A percentile compares a stretch with the other conserved stretches of the same genome.
Conservation (phyloP, 2,329 filamentous ascomycete genomes). For the Penicillium italicum region DNA sequence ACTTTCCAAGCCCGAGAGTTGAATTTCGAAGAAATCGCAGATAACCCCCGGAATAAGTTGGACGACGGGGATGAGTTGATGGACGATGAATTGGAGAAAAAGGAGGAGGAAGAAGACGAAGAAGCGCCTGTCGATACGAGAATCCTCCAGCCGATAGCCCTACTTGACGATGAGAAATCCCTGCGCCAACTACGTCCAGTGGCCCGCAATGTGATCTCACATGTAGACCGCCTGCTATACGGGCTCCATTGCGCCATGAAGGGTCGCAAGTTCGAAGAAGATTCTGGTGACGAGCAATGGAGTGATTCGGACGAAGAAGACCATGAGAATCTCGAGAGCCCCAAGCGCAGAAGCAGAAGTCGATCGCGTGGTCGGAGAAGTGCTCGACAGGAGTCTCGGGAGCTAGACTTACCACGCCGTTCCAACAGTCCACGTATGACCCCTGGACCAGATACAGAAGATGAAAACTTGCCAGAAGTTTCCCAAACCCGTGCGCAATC, state of each 20-base stretch:
- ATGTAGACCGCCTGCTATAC: conserved; percentile 66
- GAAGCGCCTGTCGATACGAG: conserved; percentile 13
- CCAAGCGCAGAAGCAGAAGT: conserved; percentile 16
- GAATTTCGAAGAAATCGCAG: conserved; percentile 16
- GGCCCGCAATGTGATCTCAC: conserved; percentile 65
- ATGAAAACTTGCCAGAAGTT: conserved; percentile 4
- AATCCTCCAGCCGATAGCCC: conserved; percentile 29
- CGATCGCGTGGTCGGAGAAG: conserved; percentile 27
- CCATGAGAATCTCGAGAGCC: conserved; percentile 1
- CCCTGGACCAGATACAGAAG: conserved; percentile 3
- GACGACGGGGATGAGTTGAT: conserved; percentile 18
- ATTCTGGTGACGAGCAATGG: conserved; percentile 30
- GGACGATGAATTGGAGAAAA: background rate
- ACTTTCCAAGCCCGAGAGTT: conserved; percentile 51
- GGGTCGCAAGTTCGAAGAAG: conserved; percentile 41
- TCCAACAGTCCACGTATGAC: conserved; percentile 10
- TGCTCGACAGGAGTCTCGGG: conserved; percentile 14
- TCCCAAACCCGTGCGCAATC: conserved; percentile 17
- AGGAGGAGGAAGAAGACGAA: conserved; percentile 17
- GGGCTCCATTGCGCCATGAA: conserved; percentile 66
- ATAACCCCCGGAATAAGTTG: conserved; percentile 9
- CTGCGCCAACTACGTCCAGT: conserved; percentile 62
- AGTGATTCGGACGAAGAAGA: conserved; percentile 28
- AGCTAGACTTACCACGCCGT: conserved; percentile 4
- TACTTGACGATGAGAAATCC: conserved; percentile 34